Percentiles rank a stretch among this genome's conserved stretches.
Conservation (phyloP, 306 rosid species). For the Cicer pinnatifidum region DNA sequence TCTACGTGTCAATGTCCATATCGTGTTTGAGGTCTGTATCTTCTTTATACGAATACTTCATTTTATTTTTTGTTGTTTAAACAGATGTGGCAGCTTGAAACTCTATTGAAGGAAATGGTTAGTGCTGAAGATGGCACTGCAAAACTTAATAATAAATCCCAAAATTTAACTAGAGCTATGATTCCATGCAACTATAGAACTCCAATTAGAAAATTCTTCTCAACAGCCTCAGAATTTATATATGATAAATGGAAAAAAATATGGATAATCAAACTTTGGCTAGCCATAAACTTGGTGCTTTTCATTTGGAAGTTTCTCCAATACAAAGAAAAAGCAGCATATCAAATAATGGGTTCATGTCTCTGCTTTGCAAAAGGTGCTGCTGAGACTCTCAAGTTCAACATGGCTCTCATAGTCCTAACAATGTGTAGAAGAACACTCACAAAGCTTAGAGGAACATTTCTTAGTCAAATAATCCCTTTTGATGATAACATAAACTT, state of each 20-base stretch:
- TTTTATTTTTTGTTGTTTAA: neutral
- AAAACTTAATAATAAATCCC: slow-evolving; percentile 36
- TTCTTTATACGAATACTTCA: neutral
- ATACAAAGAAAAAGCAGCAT: slow-evolving; percentile 56
- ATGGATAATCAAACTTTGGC: slow-evolving; percentile 71
- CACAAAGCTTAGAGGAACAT: slow-evolving; percentile 67
- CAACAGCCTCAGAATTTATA: slow-evolving; percentile 44
- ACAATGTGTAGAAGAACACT: slow-evolving; percentile 89
- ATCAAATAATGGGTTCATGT: slow-evolving; percentile 78
- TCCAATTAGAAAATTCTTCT: slow-evolving; percentile 49
- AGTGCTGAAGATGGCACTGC: slow-evolving; percentile 51
- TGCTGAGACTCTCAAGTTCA: slow-evolving; percentile 92
- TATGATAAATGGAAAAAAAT: slow-evolving; percentile 76
- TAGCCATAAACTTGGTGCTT: slow-evolving; percentile 59
- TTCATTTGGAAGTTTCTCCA: slow-evolving; percentile 67
- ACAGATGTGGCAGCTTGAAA: slow-evolving; percentile 89
- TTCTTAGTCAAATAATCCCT: slow-evolving; percentile 66
- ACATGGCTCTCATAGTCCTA: slow-evolving; percentile 85
- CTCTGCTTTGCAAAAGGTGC: slow-evolving; percentile 88
- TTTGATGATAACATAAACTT: slow-evolving; percentile 88
- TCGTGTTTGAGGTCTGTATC: too few species aligned
- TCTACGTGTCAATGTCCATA: too few species aligned
- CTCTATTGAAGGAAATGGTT: slow-evolving; percentile 70
- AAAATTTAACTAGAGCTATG: slow-evolving; percentile 66
- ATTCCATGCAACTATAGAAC: slow-evolving; percentile 73